Evolutionary conservation across 257 asterid species (phyloP).

Genomic region (Nicotiana noctiflora): DNA sequence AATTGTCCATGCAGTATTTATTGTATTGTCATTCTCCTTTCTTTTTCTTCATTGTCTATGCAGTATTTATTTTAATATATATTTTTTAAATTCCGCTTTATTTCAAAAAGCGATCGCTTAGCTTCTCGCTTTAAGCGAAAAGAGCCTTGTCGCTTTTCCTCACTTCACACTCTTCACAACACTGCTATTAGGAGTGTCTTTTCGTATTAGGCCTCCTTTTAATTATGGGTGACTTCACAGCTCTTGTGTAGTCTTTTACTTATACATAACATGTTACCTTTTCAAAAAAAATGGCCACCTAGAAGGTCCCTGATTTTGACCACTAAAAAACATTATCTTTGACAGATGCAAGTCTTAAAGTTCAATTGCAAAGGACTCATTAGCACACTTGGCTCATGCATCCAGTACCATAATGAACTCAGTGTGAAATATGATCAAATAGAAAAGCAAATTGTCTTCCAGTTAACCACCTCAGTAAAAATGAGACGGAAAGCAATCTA

Average conservation of each 20-base stretch:
- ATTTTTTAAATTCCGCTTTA: too few species aligned
- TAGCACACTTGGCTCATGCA: background rate
- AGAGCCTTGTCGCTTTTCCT: too few species aligned
- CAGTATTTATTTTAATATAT: too few species aligned
- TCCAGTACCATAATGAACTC: background rate
- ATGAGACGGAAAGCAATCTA: background rate
- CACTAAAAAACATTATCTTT: background rate
- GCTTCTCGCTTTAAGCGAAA: too few species aligned
- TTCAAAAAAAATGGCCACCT: background rate
- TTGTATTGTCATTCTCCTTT: too few species aligned
- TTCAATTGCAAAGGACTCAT: background rate
- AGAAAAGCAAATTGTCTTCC: background rate
- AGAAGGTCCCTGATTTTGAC: background rate
- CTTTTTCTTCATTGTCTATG: too few species aligned
- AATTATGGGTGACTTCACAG: too few species aligned
- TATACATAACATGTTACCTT: too few species aligned
- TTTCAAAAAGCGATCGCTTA: too few species aligned
- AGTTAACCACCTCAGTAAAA: background rate
- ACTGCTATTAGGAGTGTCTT: background rate
- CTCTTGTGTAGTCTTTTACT: too few species aligned
- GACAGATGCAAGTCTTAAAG: background rate
- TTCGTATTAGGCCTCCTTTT: too few species aligned
- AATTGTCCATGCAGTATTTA: too few species aligned
- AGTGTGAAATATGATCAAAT: background rate
- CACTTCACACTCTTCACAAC: background rate